Conservation (phyloP, 257 asterid genomes). For the Cinchona pubescens region DNA sequence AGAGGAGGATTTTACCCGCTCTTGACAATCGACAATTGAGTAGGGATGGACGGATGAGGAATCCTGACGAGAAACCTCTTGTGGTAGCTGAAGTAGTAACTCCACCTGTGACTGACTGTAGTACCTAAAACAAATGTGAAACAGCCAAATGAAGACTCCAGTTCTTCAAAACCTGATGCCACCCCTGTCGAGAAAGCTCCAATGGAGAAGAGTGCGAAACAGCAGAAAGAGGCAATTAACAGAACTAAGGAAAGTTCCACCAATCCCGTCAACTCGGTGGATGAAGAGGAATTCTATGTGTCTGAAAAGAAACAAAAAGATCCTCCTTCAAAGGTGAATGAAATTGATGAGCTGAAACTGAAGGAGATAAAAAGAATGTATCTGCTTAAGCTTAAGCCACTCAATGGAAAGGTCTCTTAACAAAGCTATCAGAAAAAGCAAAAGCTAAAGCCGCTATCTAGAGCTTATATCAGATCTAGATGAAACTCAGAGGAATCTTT, state of each 20-base stretch:
- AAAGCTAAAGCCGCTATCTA: slow-evolving; percentile 76
- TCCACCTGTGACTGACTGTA: slow-evolving; percentile 36
- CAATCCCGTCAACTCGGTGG: slow-evolving; percentile 29
- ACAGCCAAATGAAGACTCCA: slow-evolving; percentile 43
- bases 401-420: slow-evolving; percentile 88
- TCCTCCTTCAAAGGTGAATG: slow-evolving; percentile 36
- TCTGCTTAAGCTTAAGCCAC: slow-evolving; percentile 57
- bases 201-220: slow-evolving; percentile 39
- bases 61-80: slow-evolving; percentile 67
- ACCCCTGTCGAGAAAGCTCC: slow-evolving; percentile 30
- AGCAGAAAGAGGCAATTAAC: slow-evolving; percentile 42
- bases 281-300: slow-evolving; percentile 32
- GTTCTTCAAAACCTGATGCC: slow-evolving; percentile 31
- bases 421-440: slow-evolving; percentile 73
- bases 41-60: slow-evolving; percentile 71
- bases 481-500: slow-evolving; percentile 72
- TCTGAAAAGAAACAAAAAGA: slow-evolving; percentile 32
- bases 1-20: slow-evolving; percentile 58
- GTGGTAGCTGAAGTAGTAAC: slow-evolving; percentile 36
- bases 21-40: slow-evolving; percentile 73
- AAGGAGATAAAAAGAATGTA: slow-evolving; percentile 76
- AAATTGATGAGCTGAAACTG: slow-evolving; percentile 62
- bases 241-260: slow-evolving; percentile 21
- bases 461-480: slow-evolving; percentile 82
- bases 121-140: slow-evolving; percentile 37